These are phyloP conservation scores for Noccaea bulbosa DNA, from an alignment of 345 rosid species.

Conservation along the genomic window DNA sequence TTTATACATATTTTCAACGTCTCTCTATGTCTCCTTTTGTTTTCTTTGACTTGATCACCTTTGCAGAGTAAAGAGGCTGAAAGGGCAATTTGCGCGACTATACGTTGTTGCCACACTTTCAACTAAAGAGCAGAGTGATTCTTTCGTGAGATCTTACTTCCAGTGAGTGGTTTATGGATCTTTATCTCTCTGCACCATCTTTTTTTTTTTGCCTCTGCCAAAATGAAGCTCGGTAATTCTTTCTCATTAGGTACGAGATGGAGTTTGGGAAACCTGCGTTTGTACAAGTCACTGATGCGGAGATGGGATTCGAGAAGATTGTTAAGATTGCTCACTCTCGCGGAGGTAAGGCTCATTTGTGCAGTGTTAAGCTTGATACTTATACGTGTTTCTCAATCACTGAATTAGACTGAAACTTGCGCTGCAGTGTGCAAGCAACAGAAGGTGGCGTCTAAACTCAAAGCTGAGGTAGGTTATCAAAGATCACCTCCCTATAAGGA, in stretches of 20 bases:
- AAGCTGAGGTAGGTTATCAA: slow-evolving; percentile 69
- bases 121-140: slow-evolving; percentile 66
- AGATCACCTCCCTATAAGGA: not conserved
- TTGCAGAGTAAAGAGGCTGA: slow-evolving; percentile 67
- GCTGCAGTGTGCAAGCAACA: slow-evolving; percentile 82
- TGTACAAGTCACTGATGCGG: slow-evolving; percentile 75
- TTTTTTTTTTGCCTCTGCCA: slow-evolving; percentile 2
- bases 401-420: not conserved
- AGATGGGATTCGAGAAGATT: slow-evolving; percentile 97
- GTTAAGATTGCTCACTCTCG: slow-evolving; percentile 84
- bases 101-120: slow-evolving; percentile 67
- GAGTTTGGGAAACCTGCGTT: slow-evolving; percentile 88
- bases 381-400: not conserved
- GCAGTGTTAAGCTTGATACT: slow-evolving; percentile 6
- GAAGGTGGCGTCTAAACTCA: slow-evolving; percentile 63
- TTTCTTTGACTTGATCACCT: slow-evolving; percentile 15
- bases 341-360: slow-evolving; percentile 57
- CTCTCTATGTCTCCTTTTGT: not conserved
- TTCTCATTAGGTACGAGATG: slow-evolving; percentile 60
- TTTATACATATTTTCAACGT: not conserved
- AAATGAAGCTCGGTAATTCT: not conserved
- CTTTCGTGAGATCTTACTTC: slow-evolving; percentile 78
- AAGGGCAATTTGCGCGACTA: slow-evolving; percentile 72
- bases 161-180: slow-evolving; percentile 57
- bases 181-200: not conserved